Percentiles rank a stretch among this genome's conserved stretches.
Evolutionary conservation across 2,329 filamentous ascomycete genomes (phyloP).

Genomic region (Leptodontidium sp.): DNA sequence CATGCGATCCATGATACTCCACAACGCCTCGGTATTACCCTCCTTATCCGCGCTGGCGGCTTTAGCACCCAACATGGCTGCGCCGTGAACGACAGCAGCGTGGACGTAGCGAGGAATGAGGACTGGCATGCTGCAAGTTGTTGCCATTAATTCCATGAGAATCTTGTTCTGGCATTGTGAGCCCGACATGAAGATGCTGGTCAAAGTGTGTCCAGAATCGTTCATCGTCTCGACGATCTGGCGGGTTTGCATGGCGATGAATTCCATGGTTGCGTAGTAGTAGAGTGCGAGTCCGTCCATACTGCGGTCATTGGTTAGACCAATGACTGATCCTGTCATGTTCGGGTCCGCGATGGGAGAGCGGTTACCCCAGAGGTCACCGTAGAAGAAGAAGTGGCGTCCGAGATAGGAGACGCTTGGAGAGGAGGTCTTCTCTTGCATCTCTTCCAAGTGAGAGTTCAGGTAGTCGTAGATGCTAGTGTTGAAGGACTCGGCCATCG

Average conservation of each 20-base stretch:
- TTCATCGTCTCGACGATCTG: constrained; percentile 98
- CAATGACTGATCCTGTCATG: constrained; percentile 92
- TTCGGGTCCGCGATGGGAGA: constrained; percentile 90
- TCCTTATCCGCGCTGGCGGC: constrained; percentile 84
- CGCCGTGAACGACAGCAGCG: constrained; percentile 96
- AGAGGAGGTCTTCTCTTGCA: constrained; percentile 73
- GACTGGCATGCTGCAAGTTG: constrained; percentile 90
- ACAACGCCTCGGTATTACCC: constrained; percentile 85
- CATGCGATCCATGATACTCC: constrained; percentile 98
- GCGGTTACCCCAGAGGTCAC: constrained; percentile 95
- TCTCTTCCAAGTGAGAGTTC: constrained; percentile 82
- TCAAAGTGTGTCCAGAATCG: constrained; percentile 83
- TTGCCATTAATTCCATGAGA: constrained; percentile 90
- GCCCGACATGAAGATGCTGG: constrained; percentile 97
- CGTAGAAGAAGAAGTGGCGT: constrained; percentile 98
- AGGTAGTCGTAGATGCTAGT: constrained; percentile 95
- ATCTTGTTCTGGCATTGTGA: constrained; percentile 96
- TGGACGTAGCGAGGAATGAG: constrained; percentile 93
- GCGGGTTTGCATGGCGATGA: constrained; percentile 94
- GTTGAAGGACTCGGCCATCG: constrained; percentile 81
- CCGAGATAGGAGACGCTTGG: constrained; percentile 86
- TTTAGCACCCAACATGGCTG: constrained; percentile 97
- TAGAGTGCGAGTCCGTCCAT: constrained; percentile 87
- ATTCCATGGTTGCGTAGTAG: constrained; percentile 97
- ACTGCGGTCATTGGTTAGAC: constrained; percentile 85